These are phyloP conservation scores for Saccharomycopsis hybrid DNA, from an alignment of 1,139 yeast genomes.

Conservation along the genomic window DNA sequence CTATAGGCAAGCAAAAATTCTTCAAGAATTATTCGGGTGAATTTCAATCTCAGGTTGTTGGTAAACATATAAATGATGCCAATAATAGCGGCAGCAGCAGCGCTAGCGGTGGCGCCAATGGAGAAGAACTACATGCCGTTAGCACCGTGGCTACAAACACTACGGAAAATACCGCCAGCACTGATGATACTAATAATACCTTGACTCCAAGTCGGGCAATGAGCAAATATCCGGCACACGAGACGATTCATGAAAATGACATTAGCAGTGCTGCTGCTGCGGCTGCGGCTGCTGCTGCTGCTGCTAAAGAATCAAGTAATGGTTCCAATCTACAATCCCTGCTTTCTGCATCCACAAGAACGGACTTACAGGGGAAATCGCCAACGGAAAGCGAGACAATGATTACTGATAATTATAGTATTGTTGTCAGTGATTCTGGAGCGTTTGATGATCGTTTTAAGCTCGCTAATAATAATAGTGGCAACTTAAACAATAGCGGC, in stretches of 20 bases:
- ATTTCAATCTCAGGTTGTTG: neutral
- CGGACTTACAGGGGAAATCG: neutral
- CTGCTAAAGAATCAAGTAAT: neutral
- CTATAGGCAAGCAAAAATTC: neutral
- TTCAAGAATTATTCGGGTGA: neutral
- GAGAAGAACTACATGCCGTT: neutral
- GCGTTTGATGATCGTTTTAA: too few relatives aligned
- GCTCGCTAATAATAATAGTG: too few relatives aligned
- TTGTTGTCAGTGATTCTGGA: too few relatives aligned
- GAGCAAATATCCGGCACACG: too few relatives aligned
- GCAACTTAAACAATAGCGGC: too few relatives aligned
- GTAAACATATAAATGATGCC: too few relatives aligned
- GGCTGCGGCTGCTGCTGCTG: too few relatives aligned
- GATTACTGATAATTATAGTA: neutral
- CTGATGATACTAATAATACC: neutral
- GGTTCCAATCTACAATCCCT: slow-evolving; percentile 1
- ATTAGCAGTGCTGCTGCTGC: too few relatives aligned
- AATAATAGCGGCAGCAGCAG: neutral
- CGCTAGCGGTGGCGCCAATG: neutral
- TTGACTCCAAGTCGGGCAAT: neutral
- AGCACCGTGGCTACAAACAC: neutral
- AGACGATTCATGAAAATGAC: too few relatives aligned
- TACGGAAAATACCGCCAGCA: neutral
- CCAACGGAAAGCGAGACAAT: neutral
- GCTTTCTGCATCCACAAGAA: neutral